phyloP scores from a whole-genome alignment of 495 filamentous ascomycete genomes.

The Aspergillus campestris region DNA sequence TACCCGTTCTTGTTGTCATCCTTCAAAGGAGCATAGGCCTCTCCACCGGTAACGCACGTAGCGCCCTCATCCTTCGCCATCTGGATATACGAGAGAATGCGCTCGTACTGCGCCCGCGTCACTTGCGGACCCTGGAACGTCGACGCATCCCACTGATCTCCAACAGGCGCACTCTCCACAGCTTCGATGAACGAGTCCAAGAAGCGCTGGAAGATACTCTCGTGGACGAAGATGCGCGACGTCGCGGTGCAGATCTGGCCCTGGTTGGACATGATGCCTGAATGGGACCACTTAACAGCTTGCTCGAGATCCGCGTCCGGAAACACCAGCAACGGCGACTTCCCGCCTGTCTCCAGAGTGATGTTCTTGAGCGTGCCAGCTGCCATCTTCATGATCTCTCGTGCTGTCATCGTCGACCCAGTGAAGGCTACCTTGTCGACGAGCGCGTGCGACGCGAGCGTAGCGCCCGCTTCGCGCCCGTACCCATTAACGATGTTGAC shows the following conservation, averaged over 20 bases:
- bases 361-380: slow-evolving; percentile 82
- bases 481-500: slow-evolving; percentile 83
- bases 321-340: slow-evolving; percentile 78
- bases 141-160: slow-evolving; percentile 71
- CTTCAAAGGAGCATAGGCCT: slow-evolving; percentile 51
- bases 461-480: slow-evolving; percentile 67
- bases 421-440: slow-evolving; percentile 94
- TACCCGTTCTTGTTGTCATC: slow-evolving; percentile 44
- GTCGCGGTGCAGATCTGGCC: slow-evolving; percentile 91
- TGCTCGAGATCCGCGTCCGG: slow-evolving; percentile 81
- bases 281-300: slow-evolving; percentile 78
- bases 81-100: slow-evolving; percentile 69
- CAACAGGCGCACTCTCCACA: slow-evolving; percentile 60
- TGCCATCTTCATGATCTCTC: slow-evolving; percentile 86
- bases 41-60: slow-evolving; percentile 62
- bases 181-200: slow-evolving; percentile 61
- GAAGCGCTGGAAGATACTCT: slow-evolving; percentile 66
- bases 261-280: slow-evolving; percentile 67
- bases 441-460: slow-evolving; percentile 62
- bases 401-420: slow-evolving; percentile 71
- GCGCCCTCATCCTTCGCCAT: slow-evolving; percentile 76
- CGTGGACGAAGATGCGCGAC: slow-evolving; percentile 76
- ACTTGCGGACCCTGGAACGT: slow-evolving; percentile 86
- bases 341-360: slow-evolving; percentile 86
- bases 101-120: slow-evolving; percentile 75